phyloP scores from a whole-genome alignment of 305 asterid species.

The Fraxinus albicans region DNA sequence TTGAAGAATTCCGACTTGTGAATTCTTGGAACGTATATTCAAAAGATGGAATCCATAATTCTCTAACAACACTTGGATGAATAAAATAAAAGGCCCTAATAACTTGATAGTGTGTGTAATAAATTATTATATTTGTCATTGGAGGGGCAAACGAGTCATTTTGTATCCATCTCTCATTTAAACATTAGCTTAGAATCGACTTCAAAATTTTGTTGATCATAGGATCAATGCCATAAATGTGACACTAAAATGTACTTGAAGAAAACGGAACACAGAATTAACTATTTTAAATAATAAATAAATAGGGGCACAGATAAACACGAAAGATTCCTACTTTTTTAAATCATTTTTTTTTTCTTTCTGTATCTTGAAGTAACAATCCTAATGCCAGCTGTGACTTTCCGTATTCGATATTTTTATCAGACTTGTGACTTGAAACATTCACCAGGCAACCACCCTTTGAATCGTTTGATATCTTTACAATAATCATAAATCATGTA shows the following conservation, averaged over 20 bases:
- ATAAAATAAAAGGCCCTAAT: neutral
- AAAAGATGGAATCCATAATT: neutral
- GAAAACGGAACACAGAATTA: neutral
- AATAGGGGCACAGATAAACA: neutral
- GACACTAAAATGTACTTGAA: neutral
- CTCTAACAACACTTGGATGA: neutral
- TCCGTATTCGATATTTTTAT: neutral
- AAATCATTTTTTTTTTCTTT: no score
- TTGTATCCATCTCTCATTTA: neutral
- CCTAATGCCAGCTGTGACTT: neutral
- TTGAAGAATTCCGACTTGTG: neutral
- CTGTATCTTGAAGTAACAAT: neutral
- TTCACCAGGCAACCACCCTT: slow-evolving; percentile 56
- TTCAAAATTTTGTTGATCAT: neutral
- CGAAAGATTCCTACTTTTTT: neutral
- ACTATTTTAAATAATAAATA: neutral
- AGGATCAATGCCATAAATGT: neutral
- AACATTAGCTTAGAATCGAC: neutral
- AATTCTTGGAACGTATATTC: neutral
- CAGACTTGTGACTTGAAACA: slow-evolving; percentile 39
- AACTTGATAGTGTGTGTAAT: neutral
- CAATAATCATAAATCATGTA: slow-evolving; percentile 69
- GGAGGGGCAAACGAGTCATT: neutral
- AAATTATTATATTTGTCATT: neutral
- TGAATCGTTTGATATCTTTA: slow-evolving; percentile 42